Base-by-base conservation (phyloP, 2,329 filamentous ascomycete species). In the Diaporthe destruens region DNA sequence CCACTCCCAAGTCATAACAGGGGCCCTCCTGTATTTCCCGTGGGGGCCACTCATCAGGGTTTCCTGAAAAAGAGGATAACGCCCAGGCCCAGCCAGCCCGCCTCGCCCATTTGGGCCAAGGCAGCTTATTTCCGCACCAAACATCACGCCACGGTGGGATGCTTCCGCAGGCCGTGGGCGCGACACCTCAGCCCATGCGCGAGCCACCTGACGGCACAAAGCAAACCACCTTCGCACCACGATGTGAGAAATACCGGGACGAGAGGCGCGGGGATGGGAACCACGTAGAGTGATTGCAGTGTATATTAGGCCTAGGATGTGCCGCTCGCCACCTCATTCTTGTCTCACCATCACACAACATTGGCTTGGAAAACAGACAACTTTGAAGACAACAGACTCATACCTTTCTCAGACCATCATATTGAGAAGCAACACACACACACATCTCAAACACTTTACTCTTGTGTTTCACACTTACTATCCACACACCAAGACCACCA, bases 91-190 rank as follows among this genome's bases (percentile, higher is more conserved):
- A 11, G 49, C 42, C 11, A 6, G 57, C 7, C 44, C 23, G 44
- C 23, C 42, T 12, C 29, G 12, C 44, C 42, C 16, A 23, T 63
- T 25, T 47, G 18, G 57, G 23, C 39, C 57, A 5, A 29, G 29
- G 29, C 29, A 47, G 11, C 39, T 14, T 29, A 14, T 51, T 65
- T 42, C 25, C 18, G 42, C 39, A 44, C 34, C 39, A 5, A 42
- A 12, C 47, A 65, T 72, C 72, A 74, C 70, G 70, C 72, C 72
- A 74, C 70, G 53, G 72, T 74, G 72, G 72, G 69, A 66, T 74
- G 72, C 63, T 72, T 54, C 51, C 39, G 49, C 39, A 29, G 36
- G 42, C 49, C 56, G 59, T 9, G 34, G 32, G 39, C 20, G 70
- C 44, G 16, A 34, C n/a, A 34, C 49, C 34, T 74, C 72, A 74